phyloP scores from a whole-genome alignment of 495 filamentous ascomycete species.

The Cercophora sp. region DNA sequence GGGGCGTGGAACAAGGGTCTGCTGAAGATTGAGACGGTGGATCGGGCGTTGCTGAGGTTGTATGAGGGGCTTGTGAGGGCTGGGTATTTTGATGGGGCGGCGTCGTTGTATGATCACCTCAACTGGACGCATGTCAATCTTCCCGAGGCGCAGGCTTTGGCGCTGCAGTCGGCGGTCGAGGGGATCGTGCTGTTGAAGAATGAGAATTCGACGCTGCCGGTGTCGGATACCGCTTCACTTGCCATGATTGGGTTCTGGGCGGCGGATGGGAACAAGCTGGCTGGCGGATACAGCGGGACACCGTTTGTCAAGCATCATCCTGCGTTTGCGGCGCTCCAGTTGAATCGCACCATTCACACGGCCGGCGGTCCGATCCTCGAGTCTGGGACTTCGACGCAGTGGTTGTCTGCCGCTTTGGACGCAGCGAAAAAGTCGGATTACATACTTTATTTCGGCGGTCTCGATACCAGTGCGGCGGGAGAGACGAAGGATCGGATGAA shows the following conservation, averaged over 20 bases:
- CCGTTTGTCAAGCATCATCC: constrained; percentile 35
- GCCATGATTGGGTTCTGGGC: constrained; percentile 44
- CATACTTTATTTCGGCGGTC: constrained; percentile 41
- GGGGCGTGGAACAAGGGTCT: constrained; percentile 18
- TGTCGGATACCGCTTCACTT: constrained; percentile 23
- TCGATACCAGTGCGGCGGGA: constrained; percentile 34
- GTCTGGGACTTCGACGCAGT: constrained; percentile 49
- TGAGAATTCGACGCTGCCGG: constrained; percentile 26
- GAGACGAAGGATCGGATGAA: constrained; percentile 37
- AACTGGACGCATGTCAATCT: constrained; percentile 23
- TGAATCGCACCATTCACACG: constrained; percentile 20
- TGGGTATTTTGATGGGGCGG: constrained; percentile 28
- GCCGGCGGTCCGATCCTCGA: constrained; percentile 35
- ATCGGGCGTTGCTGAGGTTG: constrained; percentile 19
- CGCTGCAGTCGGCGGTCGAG: constrained; percentile 32
- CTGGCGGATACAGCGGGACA: constrained; percentile 39
- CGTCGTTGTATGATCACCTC: constrained; percentile 10
- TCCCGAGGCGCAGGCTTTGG: constrained; percentile 27
- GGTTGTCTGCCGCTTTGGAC: constrained; percentile 44
- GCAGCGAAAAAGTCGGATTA: constrained; percentile 35
- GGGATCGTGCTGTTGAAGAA: constrained; percentile 40
- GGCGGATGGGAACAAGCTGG: constrained; percentile 28
- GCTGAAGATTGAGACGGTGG: constrained; percentile 16
- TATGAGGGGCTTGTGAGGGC: constrained; percentile 47
- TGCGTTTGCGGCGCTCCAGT: constrained; percentile 29